Evolutionary conservation across 768 basidiomycete species (phyloP), one percentile per base, ranked within the genome.

Genomic region (Hygrophoropsis aurantiaca): DNA sequence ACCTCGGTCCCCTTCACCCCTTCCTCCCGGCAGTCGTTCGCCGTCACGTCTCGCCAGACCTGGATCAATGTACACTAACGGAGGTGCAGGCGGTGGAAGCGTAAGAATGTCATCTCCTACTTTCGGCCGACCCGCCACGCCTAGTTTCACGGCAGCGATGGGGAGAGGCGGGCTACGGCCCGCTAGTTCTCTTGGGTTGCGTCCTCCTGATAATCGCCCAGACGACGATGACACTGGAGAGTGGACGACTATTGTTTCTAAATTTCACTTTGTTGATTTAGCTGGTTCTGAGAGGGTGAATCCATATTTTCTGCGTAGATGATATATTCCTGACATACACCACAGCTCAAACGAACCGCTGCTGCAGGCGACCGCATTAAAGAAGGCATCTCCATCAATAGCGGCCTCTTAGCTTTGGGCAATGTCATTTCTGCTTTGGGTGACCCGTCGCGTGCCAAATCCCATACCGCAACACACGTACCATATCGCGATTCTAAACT

Each of bases 401-500:
- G 90, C 51, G 97, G 97, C 50, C 82, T 99, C 26, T 79, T 94
- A 27, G 95, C 97, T 15, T 80, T 99, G 18, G 97, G 97, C 38
- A 99, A 99, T 66, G 97, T 99, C 58, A 98, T 99, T 49, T 97
- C 95, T 51, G 93, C 94, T 0, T 84, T 98, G 16, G 95, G 92
- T 6, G 95, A 98, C 68, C 95, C 95, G 24, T 76, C 88, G 34
- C 83, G 90, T 43, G 84, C 87, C 30, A 90, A 90, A 65, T 82
- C 88, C 16, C 75, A 90, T 58, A 89, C 87, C 19, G 85, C 84
- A 16, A 84, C 88, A 15, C 93, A 99, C 69, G 78, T 99, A 48
- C 97, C 97, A 10, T 99, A 99, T 66, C 92, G 97, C 41, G 97
- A 98, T 69, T 97, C 94, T 11, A 99, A 98, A 67, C 87, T 98